Evolutionary conservation across 1,284 basidiomycete species (phyloP), one percentile per base, ranked within the genome.

Genomic region (Neonothopanus nambi): DNA sequence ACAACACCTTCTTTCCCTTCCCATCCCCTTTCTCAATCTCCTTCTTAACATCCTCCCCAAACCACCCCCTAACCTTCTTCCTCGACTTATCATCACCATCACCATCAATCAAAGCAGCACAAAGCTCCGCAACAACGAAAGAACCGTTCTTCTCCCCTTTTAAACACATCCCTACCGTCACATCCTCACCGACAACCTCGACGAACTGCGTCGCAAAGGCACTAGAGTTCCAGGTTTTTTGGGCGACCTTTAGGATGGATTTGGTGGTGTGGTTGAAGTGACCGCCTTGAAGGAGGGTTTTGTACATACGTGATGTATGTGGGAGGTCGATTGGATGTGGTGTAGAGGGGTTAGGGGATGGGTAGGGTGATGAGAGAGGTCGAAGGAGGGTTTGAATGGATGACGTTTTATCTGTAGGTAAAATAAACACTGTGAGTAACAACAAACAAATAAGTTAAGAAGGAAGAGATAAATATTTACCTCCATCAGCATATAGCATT

Each of bases 271-370:
- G 84, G 54, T 83, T 86, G 70, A 85, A 95, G 67, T 94, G 92
- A 0, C 93, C 93, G n/a, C 93, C 93, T 63, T 93, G 89, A 0
- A 95, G 77, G 11, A 95, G 81, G 0, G 84, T 85, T 69, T 95
- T 95, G 78, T 92, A 93, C 50, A 93, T 67, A 40, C 93, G 79
- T 1, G 89, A 87, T 2, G 85, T 81, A 66, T 92, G 90, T 0
- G 91, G 82, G 13, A 93, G 78, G 63, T 93, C 86, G 56, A 94
- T 85, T 8, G 81, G 77, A 67, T 94, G 91, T 0, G 79, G 78
- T 3, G 62, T 64, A 6, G 72, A 57, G 0, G 71, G 54, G 36
- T 80, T 75, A 11, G 73, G 55, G 6, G 81, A 78, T 0, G 84
- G 81, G 64, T 89, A 87, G 9, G 81, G 72, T 1, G 69, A 63